Percentiles rank a stretch among this genome's conserved stretches.
These are phyloP conservation scores for Jacaranda mimosifolia DNA, from an alignment of 257 asterid genomes.

Conservation along the genomic window DNA sequence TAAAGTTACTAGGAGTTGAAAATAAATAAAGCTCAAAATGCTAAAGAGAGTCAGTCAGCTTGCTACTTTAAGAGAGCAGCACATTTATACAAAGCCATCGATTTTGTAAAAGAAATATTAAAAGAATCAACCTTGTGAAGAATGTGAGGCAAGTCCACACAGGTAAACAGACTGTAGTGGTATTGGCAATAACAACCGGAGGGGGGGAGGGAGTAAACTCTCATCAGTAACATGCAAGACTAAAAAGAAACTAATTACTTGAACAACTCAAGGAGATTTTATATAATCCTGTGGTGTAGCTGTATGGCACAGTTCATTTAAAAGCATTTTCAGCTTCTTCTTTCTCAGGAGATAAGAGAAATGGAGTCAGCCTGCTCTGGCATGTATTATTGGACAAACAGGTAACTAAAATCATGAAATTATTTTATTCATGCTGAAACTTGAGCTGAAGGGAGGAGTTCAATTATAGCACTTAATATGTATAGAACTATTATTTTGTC, in stretches of 20 bases:
- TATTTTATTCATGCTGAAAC: slow-evolving; percentile 21
- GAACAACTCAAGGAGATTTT: slow-evolving; percentile 2
- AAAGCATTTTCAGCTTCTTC: slow-evolving; percentile 17
- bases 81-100: too few species aligned
- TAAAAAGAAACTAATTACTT: not conserved
- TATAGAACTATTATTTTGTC: slow-evolving; percentile 8
- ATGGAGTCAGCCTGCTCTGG: not conserved
- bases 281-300: not conserved
- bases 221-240: slow-evolving; percentile 5
- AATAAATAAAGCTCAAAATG: too few species aligned
- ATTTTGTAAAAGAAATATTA: not conserved
- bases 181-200: not conserved
- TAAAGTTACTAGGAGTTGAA: too few species aligned
- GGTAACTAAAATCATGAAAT: not conserved
- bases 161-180: not conserved
- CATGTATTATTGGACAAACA: not conserved
- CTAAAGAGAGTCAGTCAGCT: too few species aligned
- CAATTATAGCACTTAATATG: not conserved
- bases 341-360: slow-evolving; percentile 1
- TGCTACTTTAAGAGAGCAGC: too few species aligned
- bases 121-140: slow-evolving; percentile 30
- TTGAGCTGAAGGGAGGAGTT: not conserved
- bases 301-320: not conserved
- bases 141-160: slow-evolving; percentile 15
- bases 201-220: not conserved